These are phyloP conservation scores for Papilionanthe hybrid DNA, from an alignment of 116 monocot genomes.

Conservation along the genomic window DNA sequence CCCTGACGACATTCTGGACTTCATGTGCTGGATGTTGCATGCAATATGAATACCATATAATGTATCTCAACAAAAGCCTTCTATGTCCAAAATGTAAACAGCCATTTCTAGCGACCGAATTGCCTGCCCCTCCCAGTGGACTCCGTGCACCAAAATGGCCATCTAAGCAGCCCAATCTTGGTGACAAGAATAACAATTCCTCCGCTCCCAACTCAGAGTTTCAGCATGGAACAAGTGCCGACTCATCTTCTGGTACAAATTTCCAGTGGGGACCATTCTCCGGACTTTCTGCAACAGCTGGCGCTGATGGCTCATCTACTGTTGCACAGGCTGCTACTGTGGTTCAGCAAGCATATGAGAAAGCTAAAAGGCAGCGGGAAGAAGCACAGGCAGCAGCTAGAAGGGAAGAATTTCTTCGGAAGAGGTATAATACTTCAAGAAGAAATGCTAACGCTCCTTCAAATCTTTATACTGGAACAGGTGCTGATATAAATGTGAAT, in stretches of 20 bases:
- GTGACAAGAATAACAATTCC: slow-evolving; percentile 18
- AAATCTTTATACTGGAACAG: slow-evolving; percentile 11
- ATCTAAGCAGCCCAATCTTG: slow-evolving; percentile 18
- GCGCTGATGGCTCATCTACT: slow-evolving; percentile 43
- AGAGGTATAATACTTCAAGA: slow-evolving; percentile 15
- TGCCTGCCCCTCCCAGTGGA: slow-evolving; percentile 36
- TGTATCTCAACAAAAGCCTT: slow-evolving; percentile 88
- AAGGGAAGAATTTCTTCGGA: slow-evolving; percentile 34
- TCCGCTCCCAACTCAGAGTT: background rate
- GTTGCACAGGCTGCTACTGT: slow-evolving; percentile 45
- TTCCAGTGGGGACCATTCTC: slow-evolving; percentile 40
- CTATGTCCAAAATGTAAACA: slow-evolving; percentile 77
- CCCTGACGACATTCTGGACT: slow-evolving; percentile 83
- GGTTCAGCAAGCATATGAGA: slow-evolving; percentile 56
- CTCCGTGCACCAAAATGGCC: slow-evolving; percentile 11
- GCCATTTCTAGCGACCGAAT: slow-evolving; percentile 76
- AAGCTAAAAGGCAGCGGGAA: slow-evolving; percentile 42
- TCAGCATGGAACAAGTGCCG: slow-evolving; percentile 13
- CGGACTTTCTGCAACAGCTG: slow-evolving; percentile 30
- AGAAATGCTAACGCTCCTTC: slow-evolving; percentile 9
- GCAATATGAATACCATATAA: slow-evolving; percentile 87
- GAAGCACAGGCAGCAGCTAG: slow-evolving; percentile 36
- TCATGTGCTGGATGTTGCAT: slow-evolving; percentile 74
- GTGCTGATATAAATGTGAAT: slow-evolving; percentile 22
- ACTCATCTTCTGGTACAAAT: slow-evolving; percentile 17